Conservation (phyloP, 1,139 yeast genomes). For the Schizosaccharomyces versatilis region DNA sequence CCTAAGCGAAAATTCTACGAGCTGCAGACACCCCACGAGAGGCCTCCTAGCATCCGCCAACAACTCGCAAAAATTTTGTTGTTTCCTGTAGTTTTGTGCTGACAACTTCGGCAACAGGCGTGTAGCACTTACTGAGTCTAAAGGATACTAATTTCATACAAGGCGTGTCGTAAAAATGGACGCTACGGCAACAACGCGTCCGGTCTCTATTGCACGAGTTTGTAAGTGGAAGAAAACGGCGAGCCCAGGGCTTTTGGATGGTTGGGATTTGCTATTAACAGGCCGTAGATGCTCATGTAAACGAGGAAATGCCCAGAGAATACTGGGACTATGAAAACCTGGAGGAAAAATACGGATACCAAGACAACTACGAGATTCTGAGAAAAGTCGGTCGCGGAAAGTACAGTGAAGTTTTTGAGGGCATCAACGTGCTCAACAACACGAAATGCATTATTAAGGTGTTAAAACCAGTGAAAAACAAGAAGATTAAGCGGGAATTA, state of each 20-base stretch:
- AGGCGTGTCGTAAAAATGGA: neutral
- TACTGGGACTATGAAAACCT: conserved; percentile 81
- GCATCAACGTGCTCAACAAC: conserved; percentile 28
- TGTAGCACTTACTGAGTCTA: too few relatives aligned
- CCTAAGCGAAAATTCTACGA: too few relatives aligned
- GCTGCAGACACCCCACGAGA: too few relatives aligned
- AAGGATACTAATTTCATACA: too few relatives aligned
- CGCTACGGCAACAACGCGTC: neutral
- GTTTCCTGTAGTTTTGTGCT: too few relatives aligned
- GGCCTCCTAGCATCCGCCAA: too few relatives aligned
- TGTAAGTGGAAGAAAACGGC: neutral
- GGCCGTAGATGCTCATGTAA: conserved; percentile 42
- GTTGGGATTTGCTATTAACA: neutral
- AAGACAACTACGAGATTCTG: conserved; percentile 67
- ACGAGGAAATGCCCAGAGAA: conserved; percentile 51
- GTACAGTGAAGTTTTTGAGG: conserved; percentile 87
- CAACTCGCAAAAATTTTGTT: too few relatives aligned
- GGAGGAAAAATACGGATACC: conserved; percentile 36
- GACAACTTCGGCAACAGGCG: too few relatives aligned
- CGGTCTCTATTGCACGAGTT: conserved; percentile 1
- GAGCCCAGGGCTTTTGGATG: neutral
- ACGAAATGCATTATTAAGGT: conserved; percentile 59
- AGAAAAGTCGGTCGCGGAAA: conserved; percentile 91
- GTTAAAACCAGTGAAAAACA: conserved; percentile 85
- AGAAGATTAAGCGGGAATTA: conserved; percentile 85